Percentiles rank a stretch among this genome's conserved stretches.
phyloP scores from a whole-genome alignment of 2,329 filamentous ascomycete genomes.

The Fusarium torulosum region DNA sequence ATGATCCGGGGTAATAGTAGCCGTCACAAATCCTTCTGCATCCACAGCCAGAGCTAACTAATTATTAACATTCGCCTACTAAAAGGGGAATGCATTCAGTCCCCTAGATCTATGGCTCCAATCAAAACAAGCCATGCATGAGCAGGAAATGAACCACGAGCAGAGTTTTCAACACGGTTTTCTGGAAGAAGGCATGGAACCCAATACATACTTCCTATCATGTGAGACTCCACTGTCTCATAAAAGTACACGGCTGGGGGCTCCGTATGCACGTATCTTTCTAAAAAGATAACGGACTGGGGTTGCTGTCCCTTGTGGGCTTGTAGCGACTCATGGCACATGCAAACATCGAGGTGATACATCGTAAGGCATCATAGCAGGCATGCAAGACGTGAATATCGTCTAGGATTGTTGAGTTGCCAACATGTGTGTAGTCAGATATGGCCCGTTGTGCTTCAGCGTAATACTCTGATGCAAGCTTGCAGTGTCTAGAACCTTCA shows the following conservation, averaged over 20 bases:
- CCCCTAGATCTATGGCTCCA: slow-evolving; percentile 26
- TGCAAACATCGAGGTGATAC: slow-evolving; percentile 14
- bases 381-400: slow-evolving; percentile 16
- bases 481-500: slow-evolving; percentile 4
- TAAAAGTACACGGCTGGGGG: slow-evolving; percentile 1
- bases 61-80: slow-evolving; percentile 8
- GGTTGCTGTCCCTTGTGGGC: slow-evolving; percentile 7
- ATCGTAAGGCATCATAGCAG: slow-evolving; percentile 11
- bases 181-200: slow-evolving; percentile 38
- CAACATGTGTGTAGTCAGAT: neutral
- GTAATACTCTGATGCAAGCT: neutral
- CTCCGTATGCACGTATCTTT: slow-evolving; percentile 21
- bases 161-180: slow-evolving; percentile 39
- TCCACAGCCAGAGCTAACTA: slow-evolving; percentile 27
- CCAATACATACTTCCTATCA: slow-evolving; percentile 29
- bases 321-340: slow-evolving; percentile 29
- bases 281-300: slow-evolving; percentile 6
- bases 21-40: slow-evolving; percentile 15
- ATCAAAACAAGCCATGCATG: slow-evolving; percentile 26
- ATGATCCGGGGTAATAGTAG: slow-evolving; percentile 38
- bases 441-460: slow-evolving; percentile 10
- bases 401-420: slow-evolving; percentile 18
- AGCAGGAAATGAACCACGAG: slow-evolving; percentile 30
- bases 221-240: slow-evolving; percentile 32
- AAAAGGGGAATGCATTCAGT: slow-evolving; percentile 20